Conservation (phyloP, 1,139 yeast genomes). For the Yamadazyma blattariae region DNA sequence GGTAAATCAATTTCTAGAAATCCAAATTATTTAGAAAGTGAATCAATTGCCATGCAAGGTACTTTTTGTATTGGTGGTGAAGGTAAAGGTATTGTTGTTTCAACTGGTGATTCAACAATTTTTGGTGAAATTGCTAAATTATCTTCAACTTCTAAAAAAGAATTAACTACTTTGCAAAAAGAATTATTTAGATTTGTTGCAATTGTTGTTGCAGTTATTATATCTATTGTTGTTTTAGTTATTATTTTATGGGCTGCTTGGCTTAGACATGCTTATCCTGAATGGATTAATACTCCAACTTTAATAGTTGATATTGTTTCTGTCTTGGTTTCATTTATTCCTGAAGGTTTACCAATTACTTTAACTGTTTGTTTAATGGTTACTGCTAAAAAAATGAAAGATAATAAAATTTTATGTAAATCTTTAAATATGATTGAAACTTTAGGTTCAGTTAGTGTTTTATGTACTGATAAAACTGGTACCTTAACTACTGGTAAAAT, state of each 20-base stretch:
- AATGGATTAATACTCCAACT: constrained; percentile 31
- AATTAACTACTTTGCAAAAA: constrained; percentile 30
- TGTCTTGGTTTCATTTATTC: constrained; percentile 32
- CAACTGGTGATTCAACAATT: constrained; percentile 30
- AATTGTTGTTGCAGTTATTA: constrained; percentile 20
- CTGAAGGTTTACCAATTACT: constrained; percentile 37
- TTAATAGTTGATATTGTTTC: constrained; percentile 33
- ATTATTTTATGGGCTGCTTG: constrained; percentile 48
- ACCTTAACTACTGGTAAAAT: constrained; percentile 34
- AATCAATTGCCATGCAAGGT: constrained; percentile 45
- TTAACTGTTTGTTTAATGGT: constrained; percentile 32
- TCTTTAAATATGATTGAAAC: constrained; percentile 32
- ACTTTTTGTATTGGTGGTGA: constrained; percentile 33
- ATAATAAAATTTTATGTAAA: constrained; percentile 28
- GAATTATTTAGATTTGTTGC: constrained; percentile 29
- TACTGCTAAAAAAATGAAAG: constrained; percentile 29
- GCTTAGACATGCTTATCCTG: constrained; percentile 25
- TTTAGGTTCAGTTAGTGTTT: constrained; percentile 32
- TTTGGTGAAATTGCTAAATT: constrained; percentile 34
- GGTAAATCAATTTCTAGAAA: constrained; percentile 19
- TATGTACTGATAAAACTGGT: constrained; percentile 37
- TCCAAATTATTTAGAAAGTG: constrained; percentile 43
- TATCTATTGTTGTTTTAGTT: constrained; percentile 22
- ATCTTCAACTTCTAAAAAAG: constrained; percentile 27
- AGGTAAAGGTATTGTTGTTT: constrained; percentile 31